phyloP scores from a whole-genome alignment of 2,329 filamentous ascomycete species.

The Beauveria sp. region DNA sequence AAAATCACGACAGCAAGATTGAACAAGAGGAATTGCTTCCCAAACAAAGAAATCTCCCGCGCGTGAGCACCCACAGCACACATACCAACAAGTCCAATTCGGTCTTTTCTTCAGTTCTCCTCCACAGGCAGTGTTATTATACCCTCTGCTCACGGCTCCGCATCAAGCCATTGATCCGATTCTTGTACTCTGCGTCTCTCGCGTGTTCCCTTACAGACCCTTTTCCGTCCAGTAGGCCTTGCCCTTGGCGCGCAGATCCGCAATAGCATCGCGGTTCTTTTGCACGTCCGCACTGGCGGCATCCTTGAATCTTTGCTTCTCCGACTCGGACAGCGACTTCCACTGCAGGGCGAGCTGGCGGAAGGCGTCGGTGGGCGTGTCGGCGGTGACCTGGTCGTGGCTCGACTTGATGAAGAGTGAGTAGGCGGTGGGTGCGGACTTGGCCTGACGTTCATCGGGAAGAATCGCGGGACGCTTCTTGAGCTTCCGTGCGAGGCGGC shows the following conservation, averaged over 20 bases:
- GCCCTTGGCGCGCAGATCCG: slow-evolving; percentile 17
- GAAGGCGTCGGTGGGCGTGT: slow-evolving; percentile 15
- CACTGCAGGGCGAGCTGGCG: slow-evolving; percentile 29
- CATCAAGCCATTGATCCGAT: neutral
- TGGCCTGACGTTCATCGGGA: slow-evolving; percentile 41
- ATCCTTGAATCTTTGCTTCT: slow-evolving; percentile 35
- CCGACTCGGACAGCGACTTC: slow-evolving; percentile 32
- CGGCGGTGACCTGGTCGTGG: slow-evolving; percentile 24
- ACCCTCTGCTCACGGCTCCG: neutral
- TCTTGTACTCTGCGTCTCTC: neutral
- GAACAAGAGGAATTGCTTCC: neutral
- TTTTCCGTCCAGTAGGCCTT: slow-evolving; percentile 16
- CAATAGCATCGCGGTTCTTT: slow-evolving; percentile 20
- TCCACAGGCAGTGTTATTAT: neutral
- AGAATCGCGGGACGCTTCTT: slow-evolving; percentile 24
- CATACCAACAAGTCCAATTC: neutral
- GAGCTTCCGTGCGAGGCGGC: slow-evolving; percentile 29
- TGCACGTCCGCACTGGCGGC: slow-evolving; percentile 15
- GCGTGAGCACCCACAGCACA: neutral
- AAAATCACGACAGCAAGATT: neutral
- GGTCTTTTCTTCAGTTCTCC: neutral
- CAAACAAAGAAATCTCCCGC: neutral
- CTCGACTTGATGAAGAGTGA: slow-evolving; percentile 31
- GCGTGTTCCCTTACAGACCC: neutral
- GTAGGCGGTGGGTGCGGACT: slow-evolving; percentile 26